Conservation (phyloP, 805 yeast species). For the Candida parachauliodes region DNA sequence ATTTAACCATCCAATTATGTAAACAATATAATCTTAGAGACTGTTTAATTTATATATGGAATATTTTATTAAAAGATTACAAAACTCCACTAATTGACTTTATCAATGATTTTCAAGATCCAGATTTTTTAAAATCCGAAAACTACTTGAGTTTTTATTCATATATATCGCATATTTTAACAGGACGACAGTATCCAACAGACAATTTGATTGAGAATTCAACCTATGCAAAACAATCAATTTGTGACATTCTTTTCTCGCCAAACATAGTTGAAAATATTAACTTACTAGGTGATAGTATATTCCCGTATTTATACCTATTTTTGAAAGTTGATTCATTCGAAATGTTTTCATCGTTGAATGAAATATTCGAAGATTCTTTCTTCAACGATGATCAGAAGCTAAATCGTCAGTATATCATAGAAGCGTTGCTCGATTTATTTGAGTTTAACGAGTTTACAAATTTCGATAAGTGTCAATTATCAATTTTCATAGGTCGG, state of each 20-base stretch:
- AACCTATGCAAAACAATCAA: conserved; percentile 42
- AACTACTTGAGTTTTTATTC: conserved; percentile 23
- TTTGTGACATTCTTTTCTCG: conserved; percentile 59
- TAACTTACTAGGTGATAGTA: conserved; percentile 34
- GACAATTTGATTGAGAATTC: conserved; percentile 41
- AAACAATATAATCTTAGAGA: conserved; percentile 53
- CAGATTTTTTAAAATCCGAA: conserved; percentile 6
- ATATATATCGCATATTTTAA: conserved; percentile 64
- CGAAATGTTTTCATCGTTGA: conserved; percentile 62
- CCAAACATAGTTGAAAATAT: conserved; percentile 44
- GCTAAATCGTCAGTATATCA: conserved; percentile 70
- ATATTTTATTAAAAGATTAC: conserved; percentile 63
- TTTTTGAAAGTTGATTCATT: conserved; percentile 55
- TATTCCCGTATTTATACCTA: conserved; percentile 67
- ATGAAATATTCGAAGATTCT: conserved; percentile 82
- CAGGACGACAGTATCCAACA: conserved; percentile 81
- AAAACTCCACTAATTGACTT: conserved; percentile 67
- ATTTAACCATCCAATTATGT: conserved; percentile 66
- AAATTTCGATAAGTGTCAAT: conserved; percentile 23
- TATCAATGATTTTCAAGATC: conserved; percentile 26
- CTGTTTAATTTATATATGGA: conserved; percentile 70
- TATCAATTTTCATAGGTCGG: conserved; percentile 72
- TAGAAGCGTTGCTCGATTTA: conserved; percentile 66
- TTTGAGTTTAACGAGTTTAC: conserved; percentile 35
- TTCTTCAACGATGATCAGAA: conserved; percentile 57